Percentiles rank a stretch among this genome's conserved stretches.
Evolutionary conservation across 176 grass and related monocot species (phyloP).

Genomic region (Triticum urartu): DNA sequence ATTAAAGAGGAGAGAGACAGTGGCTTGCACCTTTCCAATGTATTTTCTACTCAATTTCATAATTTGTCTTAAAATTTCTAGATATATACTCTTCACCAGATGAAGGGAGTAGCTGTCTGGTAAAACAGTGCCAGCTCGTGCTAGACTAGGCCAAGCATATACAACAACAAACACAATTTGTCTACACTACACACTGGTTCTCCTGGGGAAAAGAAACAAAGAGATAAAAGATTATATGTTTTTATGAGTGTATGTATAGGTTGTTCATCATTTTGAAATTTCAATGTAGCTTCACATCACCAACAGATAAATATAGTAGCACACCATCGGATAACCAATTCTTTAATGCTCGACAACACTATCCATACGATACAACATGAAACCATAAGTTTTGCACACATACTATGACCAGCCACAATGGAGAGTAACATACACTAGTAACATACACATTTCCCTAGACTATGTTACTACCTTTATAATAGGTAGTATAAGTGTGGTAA

Average conservation of each 20-base stretch:
- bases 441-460: too few relatives aligned
- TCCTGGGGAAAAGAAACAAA: not conserved
- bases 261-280: not conserved
- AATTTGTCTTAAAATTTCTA: too few relatives aligned
- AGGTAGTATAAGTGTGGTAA: too few relatives aligned
- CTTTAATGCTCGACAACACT: not conserved
- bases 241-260: not conserved
- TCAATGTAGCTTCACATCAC: not conserved
- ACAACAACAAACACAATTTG: not conserved
- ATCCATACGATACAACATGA: not conserved
- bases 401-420: too few relatives aligned
- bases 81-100: too few relatives aligned
- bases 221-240: not conserved
- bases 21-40: too few relatives aligned
- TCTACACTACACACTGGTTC: not conserved
- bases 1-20: too few relatives aligned
- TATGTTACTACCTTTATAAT: too few relatives aligned
- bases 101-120: not conserved
- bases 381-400: too few relatives aligned
- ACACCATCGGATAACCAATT: not conserved
- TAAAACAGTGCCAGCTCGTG: conserved; percentile 8
- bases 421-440: too few relatives aligned
- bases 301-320: not conserved
- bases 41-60: too few relatives aligned
- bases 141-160: not conserved